These are phyloP conservation scores for Diaporthe citrichinensis DNA, from an alignment of 2,329 filamentous ascomycete genomes.

Conservation along the genomic window DNA sequence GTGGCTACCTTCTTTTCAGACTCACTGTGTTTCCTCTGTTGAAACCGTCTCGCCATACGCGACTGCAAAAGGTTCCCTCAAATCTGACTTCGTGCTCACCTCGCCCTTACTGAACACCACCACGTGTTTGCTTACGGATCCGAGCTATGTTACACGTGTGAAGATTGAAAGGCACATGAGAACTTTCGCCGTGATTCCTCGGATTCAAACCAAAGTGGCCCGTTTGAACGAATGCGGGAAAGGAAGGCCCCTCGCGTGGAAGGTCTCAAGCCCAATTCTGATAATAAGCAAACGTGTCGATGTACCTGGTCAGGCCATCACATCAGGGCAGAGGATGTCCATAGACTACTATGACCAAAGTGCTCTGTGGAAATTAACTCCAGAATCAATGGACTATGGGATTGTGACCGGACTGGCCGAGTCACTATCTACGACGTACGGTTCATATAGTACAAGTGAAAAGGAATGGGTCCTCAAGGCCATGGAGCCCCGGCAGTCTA, in stretches of 20 bases:
- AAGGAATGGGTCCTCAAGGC: neutral
- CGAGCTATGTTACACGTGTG: neutral
- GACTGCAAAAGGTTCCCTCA: neutral
- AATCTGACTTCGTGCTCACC: neutral
- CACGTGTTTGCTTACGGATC: neutral
- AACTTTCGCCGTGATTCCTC: neutral
- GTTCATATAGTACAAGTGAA: neutral
- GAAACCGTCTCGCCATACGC: neutral
- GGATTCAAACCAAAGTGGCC: neutral
- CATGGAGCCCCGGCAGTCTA: neutral
- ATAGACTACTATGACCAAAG: neutral
- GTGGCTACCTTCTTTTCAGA: neutral
- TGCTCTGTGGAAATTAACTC: neutral
- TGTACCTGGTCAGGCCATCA: neutral
- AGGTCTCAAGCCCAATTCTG: neutral
- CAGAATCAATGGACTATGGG: neutral
- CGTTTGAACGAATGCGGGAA: neutral
- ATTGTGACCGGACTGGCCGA: neutral
- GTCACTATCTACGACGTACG: too few relatives aligned
- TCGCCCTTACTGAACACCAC: neutral
- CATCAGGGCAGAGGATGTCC: neutral
- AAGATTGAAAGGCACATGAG: neutral
- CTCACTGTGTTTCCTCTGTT: neutral
- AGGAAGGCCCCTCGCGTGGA: neutral
- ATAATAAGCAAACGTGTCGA: neutral